Base-by-base conservation (phyloP, 2,329 filamentous ascomycete genomes). In the Grosmannia clavigera region DNA sequence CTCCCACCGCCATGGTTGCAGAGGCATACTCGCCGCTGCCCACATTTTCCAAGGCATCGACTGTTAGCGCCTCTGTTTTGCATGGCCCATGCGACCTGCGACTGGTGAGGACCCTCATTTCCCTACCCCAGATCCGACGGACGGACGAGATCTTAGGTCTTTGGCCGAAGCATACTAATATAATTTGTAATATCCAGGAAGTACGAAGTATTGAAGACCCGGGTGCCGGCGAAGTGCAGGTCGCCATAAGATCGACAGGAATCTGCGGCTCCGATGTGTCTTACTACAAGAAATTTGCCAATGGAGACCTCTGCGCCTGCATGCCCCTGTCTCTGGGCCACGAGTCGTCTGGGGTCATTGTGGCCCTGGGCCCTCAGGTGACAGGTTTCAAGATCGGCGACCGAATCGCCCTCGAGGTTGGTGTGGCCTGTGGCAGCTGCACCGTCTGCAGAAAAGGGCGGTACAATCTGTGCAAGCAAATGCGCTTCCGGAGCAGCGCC, bases 201-300 rank as follows among this genome's bases (percentile, higher is more conserved):
- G 70, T 70, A 51, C 74, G 78, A 67, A 76, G 61, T 46, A 75
- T 83, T 43, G 73, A 77, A 53, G 73, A 75, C 10, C 78, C 78
- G 7, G 70, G 67, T 29, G 64, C 67, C 31, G 78, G 76, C 59
- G 83, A 87, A 68, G 76, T 88, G 60, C 85, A 87, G 70, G 78
- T 87, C 66, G 77, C 81, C 65, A 76, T 88, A 70, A 81, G 80
- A 66, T 78, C 81, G 7, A 87, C 85, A 29, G 84, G 85, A 46
- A 83, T 88, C 66, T 88, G 85, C 69, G 85, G 85, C 60, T 87
- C 83, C 9, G 85, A 88, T 70, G 80, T 87, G 59, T 83, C 82
- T 58, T 88, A 88, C 71, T 88, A 86, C 75, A 86, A 82, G 70
- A 86, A 86, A 67, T 87, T 86, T 68, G 82, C 83, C 71, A 88